These are phyloP conservation scores for Naegleria fowleri DNA, from an alignment of 208 protist genomes.

Conservation along the genomic window DNA sequence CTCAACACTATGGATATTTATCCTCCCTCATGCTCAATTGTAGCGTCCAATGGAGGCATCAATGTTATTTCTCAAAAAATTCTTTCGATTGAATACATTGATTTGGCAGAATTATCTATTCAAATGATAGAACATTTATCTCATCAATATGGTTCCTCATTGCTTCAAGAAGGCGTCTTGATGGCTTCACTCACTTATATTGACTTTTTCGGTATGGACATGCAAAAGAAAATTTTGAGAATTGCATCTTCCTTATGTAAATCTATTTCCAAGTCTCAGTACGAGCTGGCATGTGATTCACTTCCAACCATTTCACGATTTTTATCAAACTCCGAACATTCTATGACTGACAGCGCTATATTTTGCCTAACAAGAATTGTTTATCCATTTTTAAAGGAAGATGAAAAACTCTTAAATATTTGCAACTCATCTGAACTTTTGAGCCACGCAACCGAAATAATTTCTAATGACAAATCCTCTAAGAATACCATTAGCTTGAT, in stretches of 20 bases:
- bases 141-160: conserved; percentile 47
- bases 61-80: conserved; percentile 66
- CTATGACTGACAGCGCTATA: conserved; percentile 62
- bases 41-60: conserved; percentile 56
- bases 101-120: conserved; percentile 84
- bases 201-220: conserved; percentile 81
- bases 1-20: conserved; percentile 79
- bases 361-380: conserved; percentile 55
- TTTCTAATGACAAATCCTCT: not conserved
- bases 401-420: not conserved
- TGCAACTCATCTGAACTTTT: not conserved
- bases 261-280: conserved; percentile 51
- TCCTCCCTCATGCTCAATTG: conserved; percentile 54
- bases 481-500: not conserved
- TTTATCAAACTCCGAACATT: conserved; percentile 57
- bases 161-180: conserved; percentile 66
- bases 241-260: conserved; percentile 64
- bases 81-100: conserved; percentile 79
- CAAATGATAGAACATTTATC: conserved; percentile 77
- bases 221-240: conserved; percentile 74
- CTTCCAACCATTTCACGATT: conserved; percentile 64
- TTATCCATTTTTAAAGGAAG: not conserved
- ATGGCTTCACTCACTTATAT: conserved; percentile 71
- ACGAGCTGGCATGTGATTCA: conserved; percentile 52
- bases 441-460: not conserved